Percentiles rank a stretch among this genome's conserved stretches.
phyloP scores from a whole-genome alignment of 495 filamentous ascomycete species.

The Penicillium chermesinum region DNA sequence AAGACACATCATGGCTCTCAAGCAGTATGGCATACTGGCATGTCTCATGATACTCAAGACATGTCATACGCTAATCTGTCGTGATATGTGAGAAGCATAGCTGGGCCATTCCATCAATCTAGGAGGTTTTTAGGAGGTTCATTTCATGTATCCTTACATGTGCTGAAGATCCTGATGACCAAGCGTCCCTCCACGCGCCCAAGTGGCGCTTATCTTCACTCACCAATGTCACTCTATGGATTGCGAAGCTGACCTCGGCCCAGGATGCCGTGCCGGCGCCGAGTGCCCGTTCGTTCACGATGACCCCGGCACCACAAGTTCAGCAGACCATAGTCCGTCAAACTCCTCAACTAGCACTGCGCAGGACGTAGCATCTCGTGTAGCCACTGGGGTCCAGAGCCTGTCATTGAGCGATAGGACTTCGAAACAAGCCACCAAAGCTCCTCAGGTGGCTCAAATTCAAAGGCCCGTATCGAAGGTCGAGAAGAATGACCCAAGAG shows the following conservation, averaged over 20 bases:
- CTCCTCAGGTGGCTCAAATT: conserved; percentile 29
- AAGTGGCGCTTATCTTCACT: no score
- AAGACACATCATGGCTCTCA: no score
- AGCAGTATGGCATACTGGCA: no score
- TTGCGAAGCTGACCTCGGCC: conserved; percentile 16
- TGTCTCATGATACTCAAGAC: no score
- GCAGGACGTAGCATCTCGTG: conserved; percentile 3
- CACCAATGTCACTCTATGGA: no score
- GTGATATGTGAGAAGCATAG: no score
- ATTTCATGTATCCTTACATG: no score
- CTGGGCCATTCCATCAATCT: no score
- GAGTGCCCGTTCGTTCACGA: conserved; percentile 41
- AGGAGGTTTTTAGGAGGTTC: no score
- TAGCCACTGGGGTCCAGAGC: conserved; percentile 9
- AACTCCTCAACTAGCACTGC: conserved; percentile 2
- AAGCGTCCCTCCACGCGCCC: no score
- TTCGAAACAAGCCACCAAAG: conserved; percentile 7
- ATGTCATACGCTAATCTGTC: no score
- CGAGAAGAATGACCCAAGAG: conserved; percentile 63
- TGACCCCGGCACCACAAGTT: conserved; percentile 7
- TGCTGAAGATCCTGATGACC: no score
- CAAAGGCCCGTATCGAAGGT: conserved; percentile 59
- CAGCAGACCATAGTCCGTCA: conserved; percentile 6
- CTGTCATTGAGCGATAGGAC: conserved; percentile 7
- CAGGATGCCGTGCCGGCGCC: conserved; percentile 40